A percentile compares a stretch with the other conserved stretches of the same genome.
Conservation (phyloP, 306 rosid genomes). For the Astragalus glycyphyllos region DNA sequence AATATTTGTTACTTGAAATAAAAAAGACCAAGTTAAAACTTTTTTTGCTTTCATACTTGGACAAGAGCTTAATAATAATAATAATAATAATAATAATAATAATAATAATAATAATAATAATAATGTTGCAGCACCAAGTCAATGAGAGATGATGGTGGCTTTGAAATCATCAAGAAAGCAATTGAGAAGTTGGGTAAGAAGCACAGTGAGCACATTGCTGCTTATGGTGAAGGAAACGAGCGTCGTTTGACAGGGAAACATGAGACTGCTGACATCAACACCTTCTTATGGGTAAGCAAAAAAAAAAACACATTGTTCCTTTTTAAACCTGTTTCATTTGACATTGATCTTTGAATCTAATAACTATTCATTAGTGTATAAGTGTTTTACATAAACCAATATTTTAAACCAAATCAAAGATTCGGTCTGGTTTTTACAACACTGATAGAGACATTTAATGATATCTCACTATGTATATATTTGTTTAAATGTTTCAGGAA, state of each 20-base stretch:
- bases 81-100: conserved; percentile 10
- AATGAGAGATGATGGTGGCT: conserved; percentile 84
- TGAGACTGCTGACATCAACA: conserved; percentile 84
- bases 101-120: not conserved
- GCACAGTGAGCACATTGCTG: conserved; percentile 89
- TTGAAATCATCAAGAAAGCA: conserved; percentile 76
- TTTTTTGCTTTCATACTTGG: not conserved
- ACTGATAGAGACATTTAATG: too few relatives aligned
- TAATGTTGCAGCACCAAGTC: conserved; percentile 73
- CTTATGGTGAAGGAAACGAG: conserved; percentile 97
- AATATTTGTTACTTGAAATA: not conserved
- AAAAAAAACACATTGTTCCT: not conserved
- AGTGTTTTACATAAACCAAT: too few relatives aligned
- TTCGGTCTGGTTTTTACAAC: too few relatives aligned
- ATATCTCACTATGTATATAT: too few relatives aligned
- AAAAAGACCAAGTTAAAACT: not conserved
- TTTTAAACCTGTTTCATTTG: not conserved
- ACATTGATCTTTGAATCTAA: not conserved
- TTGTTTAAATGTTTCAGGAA: too few relatives aligned
- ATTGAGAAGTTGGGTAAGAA: conserved; percentile 72
- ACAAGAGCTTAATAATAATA: not conserved
- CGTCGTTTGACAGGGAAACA: conserved; percentile 91
- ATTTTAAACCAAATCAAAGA: too few relatives aligned
- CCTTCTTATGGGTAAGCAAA: conserved; percentile 81
- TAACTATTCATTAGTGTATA: too few relatives aligned